Percentiles rank a stretch among this genome's conserved stretches.
Conservation (phyloP, 331 rosid genomes). For the Phaseolus coccineus region DNA sequence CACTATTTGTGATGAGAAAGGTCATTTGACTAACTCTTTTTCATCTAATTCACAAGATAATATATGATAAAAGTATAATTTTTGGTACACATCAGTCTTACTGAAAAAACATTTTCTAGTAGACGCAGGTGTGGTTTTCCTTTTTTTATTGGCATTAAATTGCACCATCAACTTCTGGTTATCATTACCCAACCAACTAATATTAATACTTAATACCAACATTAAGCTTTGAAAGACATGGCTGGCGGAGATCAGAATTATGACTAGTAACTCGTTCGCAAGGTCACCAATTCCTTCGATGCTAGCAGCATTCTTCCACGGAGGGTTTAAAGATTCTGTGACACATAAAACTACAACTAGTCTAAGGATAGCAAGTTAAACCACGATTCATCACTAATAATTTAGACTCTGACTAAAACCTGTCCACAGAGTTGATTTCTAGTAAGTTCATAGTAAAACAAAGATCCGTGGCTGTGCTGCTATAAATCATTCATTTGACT, state of each 20-base stretch:
- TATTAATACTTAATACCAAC: conserved; percentile 10
- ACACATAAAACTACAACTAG: not conserved
- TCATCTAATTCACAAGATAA: conserved; percentile 2
- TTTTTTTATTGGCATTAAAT: not conserved
- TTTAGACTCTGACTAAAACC: conserved; percentile 5
- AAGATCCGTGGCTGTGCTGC: conserved; percentile 3
- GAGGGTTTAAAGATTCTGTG: conserved; percentile 15
- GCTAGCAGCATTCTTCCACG: not conserved
- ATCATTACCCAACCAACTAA: conserved; percentile 2
- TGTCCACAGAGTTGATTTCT: conserved; percentile 11
- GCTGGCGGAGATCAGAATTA: conserved; percentile 8
- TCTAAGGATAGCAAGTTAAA: conserved; percentile 9
- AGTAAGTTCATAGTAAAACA: conserved; percentile 6
- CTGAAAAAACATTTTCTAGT: not conserved
- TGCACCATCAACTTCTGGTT: not conserved
- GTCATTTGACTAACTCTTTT: not conserved
- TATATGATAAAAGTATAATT: not conserved
- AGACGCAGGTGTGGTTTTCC: not conserved
- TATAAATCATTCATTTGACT: not conserved
- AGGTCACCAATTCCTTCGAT: not conserved
- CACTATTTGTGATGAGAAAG: conserved; percentile 39
- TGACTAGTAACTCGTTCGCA: not conserved
- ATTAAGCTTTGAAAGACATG: conserved; percentile 1
- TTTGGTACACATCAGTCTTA: conserved; percentile 13
- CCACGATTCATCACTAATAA: not conserved